phyloP scores from a whole-genome alignment of 441 rosid genomes.

The Isatis lusitanica region DNA sequence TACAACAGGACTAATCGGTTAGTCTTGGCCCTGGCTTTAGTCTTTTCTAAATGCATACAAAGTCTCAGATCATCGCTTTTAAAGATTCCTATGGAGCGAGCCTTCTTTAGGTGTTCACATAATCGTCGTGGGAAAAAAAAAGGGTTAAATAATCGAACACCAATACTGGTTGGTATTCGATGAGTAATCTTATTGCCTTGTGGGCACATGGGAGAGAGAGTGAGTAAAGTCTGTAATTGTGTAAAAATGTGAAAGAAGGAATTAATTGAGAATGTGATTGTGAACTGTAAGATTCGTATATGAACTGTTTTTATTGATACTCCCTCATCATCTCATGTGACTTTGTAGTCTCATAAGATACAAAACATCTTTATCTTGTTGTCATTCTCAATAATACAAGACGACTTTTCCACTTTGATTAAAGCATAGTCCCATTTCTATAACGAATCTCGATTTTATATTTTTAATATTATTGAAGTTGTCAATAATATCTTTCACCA shows the following conservation, averaged over 20 bases:
- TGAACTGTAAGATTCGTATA: constrained; percentile 35
- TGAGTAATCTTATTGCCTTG: constrained; percentile 1
- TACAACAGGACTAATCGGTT: background rate
- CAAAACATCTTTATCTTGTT: constrained; percentile 27
- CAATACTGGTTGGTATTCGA: background rate
- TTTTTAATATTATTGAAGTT: background rate
- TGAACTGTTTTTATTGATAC: constrained; percentile 34
- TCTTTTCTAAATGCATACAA: background rate
- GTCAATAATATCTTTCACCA: constrained; percentile 5
- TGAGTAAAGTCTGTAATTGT: constrained; percentile 9
- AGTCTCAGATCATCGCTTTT: background rate
- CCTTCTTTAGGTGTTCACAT: background rate
- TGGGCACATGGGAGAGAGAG: constrained; percentile 29
- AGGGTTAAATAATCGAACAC: background rate
- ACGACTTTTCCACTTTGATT: constrained; percentile 22
- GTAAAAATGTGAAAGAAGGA: constrained; percentile 17
- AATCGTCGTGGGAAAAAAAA: background rate
- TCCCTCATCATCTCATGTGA: constrained; percentile 31
- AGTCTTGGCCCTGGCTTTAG: background rate
- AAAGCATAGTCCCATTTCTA: constrained; percentile 9
- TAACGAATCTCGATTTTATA: background rate
- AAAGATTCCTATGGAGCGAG: constrained; percentile 2
- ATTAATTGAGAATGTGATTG: constrained; percentile 31
- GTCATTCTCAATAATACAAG: constrained; percentile 34
- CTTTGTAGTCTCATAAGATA: constrained; percentile 26